Conservation (phyloP, 164 flowering plant genomes). For the Vitis vinifera region ASM3070453v1 NC_081815.1:1147001-1147500, state of each 20-base stretch:
- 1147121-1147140: slow-evolving; percentile 69
- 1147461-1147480: slow-evolving; percentile 89
- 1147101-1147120: slow-evolving; percentile 66
- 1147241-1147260: slow-evolving; percentile 64
- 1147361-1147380: slow-evolving; percentile 81
- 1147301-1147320: slow-evolving; percentile 87
- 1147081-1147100: slow-evolving; percentile 57
- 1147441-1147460: slow-evolving; percentile 96
- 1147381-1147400: slow-evolving; percentile 88
- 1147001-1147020: slow-evolving; percentile 82
- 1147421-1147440: slow-evolving; percentile 84
- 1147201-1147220: background rate
- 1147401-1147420: slow-evolving; percentile 79
- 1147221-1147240: background rate
- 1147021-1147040: slow-evolving; percentile 61
- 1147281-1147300: slow-evolving; percentile 80
- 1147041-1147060: slow-evolving; percentile 46
- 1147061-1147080: slow-evolving; percentile 58
- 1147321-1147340: slow-evolving; percentile 93
- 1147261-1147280: slow-evolving; percentile 85
- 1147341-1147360: slow-evolving; percentile 87
- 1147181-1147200: background rate
- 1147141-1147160: slow-evolving; percentile 3
- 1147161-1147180: background rate
- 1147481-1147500: slow-evolving; percentile 96